Percentiles rank a stretch among this genome's conserved stretches.
Evolutionary conservation across 805 yeast species (phyloP).

Genomic region (Myxozyma sirexii): DNA sequence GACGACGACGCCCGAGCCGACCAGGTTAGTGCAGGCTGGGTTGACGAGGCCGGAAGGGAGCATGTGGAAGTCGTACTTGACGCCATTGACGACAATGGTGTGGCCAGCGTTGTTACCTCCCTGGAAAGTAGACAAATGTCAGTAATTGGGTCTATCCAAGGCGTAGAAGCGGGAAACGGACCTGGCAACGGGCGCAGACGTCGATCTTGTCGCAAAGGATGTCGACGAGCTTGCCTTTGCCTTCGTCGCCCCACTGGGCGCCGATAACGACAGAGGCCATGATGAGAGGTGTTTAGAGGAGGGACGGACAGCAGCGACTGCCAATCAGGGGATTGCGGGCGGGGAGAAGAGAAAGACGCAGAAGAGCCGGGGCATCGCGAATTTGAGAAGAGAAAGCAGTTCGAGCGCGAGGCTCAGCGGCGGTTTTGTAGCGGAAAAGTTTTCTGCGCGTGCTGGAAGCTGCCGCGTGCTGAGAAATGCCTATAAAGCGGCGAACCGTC

Average conservation of each 20-base stretch:
- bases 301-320: neutral
- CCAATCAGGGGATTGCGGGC: neutral
- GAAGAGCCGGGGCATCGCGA: slow-evolving; percentile 19
- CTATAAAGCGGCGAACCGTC: too few relatives aligned
- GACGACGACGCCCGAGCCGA: slow-evolving; percentile 96
- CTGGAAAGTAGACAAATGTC: slow-evolving; percentile 16
- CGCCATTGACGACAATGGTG: slow-evolving; percentile 87
- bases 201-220: slow-evolving; percentile 92
- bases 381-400: slow-evolving; percentile 1
- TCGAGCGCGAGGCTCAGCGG: slow-evolving; percentile 9
- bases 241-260: slow-evolving; percentile 99
- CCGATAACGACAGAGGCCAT: slow-evolving; percentile 83
- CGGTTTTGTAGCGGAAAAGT: slow-evolving; percentile 4
- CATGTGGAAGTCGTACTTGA: slow-evolving; percentile 97
- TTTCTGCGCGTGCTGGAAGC: slow-evolving; percentile 1
- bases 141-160: too few relatives aligned
- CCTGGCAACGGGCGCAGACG: slow-evolving; percentile 89
- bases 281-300: neutral
- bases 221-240: slow-evolving; percentile 97
- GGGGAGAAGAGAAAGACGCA: neutral
- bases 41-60: slow-evolving; percentile 97
- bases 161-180: slow-evolving; percentile 11
- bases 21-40: slow-evolving; percentile 82
- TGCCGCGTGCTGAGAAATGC: slow-evolving; percentile 6
- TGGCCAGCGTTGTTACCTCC: slow-evolving; percentile 99